Percentiles rank a stretch among this genome's conserved stretches.
These are phyloP conservation scores for Talaromyces amestolkiae DNA, from an alignment of 2,329 filamentous ascomycete species.

Conservation along the genomic window DNA sequence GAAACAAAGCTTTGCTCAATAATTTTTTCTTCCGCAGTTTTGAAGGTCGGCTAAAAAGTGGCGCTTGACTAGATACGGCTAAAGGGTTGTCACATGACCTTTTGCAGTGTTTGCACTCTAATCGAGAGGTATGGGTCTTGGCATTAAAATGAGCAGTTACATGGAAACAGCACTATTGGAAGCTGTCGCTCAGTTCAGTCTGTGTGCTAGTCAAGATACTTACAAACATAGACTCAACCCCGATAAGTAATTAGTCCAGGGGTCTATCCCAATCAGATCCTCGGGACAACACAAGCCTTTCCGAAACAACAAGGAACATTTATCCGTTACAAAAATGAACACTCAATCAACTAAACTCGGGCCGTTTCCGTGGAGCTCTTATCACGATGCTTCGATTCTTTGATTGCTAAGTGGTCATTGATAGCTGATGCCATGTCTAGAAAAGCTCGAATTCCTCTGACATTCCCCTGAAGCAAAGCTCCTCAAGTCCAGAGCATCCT, in stretches of 20 bases:
- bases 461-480: background rate
- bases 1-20: background rate
- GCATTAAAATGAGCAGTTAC: background rate
- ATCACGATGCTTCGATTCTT: no score
- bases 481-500: background rate
- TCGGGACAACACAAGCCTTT: background rate
- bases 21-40: slow-evolving; percentile 14
- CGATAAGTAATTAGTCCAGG: background rate
- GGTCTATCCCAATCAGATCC: background rate
- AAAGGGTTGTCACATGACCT: slow-evolving; percentile 1
- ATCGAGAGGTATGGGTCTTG: background rate
- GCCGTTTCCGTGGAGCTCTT: background rate
- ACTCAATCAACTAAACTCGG: background rate
- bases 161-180: background rate
- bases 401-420: background rate
- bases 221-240: background rate
- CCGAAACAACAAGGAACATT: background rate
- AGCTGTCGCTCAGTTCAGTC: background rate
- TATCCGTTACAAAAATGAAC: background rate
- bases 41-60: slow-evolving; percentile 14
- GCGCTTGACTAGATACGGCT: slow-evolving; percentile 10
- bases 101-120: slow-evolving; percentile 16
- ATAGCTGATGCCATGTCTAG: background rate
- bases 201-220: background rate
- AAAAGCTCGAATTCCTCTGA: background rate